These are phyloP conservation scores for Calocera viscosa DNA, from an alignment of 768 basidiomycete species.

Conservation along the genomic window DNA sequence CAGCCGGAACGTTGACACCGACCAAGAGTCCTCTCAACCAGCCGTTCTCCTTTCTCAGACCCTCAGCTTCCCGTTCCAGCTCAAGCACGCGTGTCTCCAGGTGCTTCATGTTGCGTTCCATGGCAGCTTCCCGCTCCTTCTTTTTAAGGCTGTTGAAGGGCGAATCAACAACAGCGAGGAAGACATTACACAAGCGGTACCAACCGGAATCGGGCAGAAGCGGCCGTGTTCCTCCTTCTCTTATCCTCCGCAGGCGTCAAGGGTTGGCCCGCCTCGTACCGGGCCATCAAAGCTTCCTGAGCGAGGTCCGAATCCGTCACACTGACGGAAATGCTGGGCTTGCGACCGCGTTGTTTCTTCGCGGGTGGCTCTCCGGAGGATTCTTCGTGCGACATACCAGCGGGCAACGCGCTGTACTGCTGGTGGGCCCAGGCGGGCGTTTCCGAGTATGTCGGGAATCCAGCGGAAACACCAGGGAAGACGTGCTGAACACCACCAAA, in stretches of 20 bases:
- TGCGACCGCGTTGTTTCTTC: constrained; percentile 12
- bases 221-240: constrained; percentile 84
- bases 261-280: constrained; percentile 17
- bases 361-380: constrained; percentile 8
- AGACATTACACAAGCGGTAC: not conserved
- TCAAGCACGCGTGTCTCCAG: constrained; percentile 65
- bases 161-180: not conserved
- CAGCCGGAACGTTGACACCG: constrained; percentile 45
- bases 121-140: constrained; percentile 84
- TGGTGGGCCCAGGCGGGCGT: constrained; percentile 23
- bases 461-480: constrained; percentile 5
- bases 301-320: constrained; percentile 2
- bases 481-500: not conserved
- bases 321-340: constrained; percentile 8
- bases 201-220: constrained; percentile 74
- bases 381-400: not conserved
- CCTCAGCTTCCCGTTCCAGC: constrained; percentile 85
- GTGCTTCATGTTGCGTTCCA: constrained; percentile 76
- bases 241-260: constrained; percentile 69
- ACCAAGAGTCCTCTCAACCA: constrained; percentile 88
- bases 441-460: constrained; percentile 30
- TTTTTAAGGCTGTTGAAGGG: constrained; percentile 60
- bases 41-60: constrained; percentile 74
- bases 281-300: constrained; percentile 2
- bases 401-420: constrained; percentile 17